These are phyloP conservation scores for Psilocybe mexicana DNA, from an alignment of 1,284 basidiomycete genomes.

Conservation along the genomic window DNA sequence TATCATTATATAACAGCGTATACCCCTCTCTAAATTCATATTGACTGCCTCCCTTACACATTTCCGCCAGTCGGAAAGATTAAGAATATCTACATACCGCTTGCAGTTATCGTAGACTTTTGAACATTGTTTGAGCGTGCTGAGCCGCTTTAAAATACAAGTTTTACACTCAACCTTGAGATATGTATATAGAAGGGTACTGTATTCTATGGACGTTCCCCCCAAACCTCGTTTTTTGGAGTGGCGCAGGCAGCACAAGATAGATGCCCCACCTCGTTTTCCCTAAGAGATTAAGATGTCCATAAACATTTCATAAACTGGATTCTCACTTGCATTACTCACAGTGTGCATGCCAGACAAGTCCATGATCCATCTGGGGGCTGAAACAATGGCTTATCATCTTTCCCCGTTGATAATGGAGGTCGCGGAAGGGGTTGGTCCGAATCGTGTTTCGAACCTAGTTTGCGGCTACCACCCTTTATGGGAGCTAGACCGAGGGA, in stretches of 20 bases:
- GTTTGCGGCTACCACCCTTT: slow-evolving; percentile 29
- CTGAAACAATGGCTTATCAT: not conserved
- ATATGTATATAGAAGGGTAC: too few species aligned
- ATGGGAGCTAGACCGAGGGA: slow-evolving; percentile 40
- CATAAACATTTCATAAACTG: not conserved
- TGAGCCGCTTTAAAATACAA: too few species aligned
- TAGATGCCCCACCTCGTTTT: slow-evolving; percentile 48
- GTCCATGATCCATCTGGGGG: slow-evolving; percentile 36
- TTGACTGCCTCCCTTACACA: not conserved
- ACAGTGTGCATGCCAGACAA: slow-evolving; percentile 45
- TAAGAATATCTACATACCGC: not conserved
- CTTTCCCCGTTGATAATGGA: not conserved
- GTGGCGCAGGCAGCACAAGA: slow-evolving; percentile 54
- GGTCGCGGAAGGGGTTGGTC: not conserved
- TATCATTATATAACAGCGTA: slow-evolving; percentile 18
- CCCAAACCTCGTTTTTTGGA: slow-evolving; percentile 29
- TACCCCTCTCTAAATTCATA: slow-evolving; percentile 13
- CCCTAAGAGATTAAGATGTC: slow-evolving; percentile 30
- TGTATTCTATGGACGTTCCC: not conserved
- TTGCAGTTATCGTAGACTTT: not conserved
- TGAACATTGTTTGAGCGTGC: too few species aligned
- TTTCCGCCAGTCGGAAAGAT: too few species aligned
- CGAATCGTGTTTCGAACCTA: slow-evolving; percentile 20
- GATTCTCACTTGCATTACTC: slow-evolving; percentile 4
- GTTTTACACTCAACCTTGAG: too few species aligned